Evolutionary conservation across 768 basidiomycete species (phyloP).

Genomic region (Neoboletus brunneissimus): DNA sequence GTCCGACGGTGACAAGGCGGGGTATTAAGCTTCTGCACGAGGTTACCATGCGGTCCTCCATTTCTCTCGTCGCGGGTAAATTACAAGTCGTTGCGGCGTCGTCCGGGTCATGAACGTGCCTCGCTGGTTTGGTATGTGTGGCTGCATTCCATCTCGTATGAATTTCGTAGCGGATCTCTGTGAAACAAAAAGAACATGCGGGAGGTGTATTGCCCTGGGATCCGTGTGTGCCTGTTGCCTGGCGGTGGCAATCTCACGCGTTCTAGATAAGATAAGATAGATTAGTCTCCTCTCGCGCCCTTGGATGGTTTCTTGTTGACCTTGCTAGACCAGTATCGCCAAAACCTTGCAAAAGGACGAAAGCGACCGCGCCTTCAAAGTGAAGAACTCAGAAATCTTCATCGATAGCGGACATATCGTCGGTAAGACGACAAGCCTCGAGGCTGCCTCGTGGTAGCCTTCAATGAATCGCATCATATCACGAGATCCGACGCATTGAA

Average conservation of each 20-base stretch:
- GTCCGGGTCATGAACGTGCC: not conserved
- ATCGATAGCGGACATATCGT: not conserved
- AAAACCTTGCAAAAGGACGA: not conserved
- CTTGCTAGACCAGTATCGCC: not conserved
- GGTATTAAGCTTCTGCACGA: slow-evolving; percentile 19
- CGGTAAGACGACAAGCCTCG: not conserved
- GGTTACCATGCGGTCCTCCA: slow-evolving; percentile 16
- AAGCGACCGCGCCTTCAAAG: not conserved
- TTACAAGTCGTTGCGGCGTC: not conserved
- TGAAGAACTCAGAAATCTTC: not conserved
- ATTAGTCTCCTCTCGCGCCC: not conserved
- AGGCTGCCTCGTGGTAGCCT: slow-evolving; percentile 14
- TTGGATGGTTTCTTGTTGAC: not conserved
- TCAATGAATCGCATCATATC: too few species aligned
- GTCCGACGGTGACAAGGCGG: slow-evolving; percentile 12
- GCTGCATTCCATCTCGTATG: not conserved
- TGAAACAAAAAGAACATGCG: slow-evolving; percentile 6
- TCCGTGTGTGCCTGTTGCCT: slow-evolving; percentile 3
- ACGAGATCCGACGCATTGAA: not conserved
- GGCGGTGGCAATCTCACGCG: not conserved
- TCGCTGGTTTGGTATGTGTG: not conserved
- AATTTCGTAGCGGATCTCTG: not conserved
- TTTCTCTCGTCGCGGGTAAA: not conserved
- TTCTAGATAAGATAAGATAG: slow-evolving; percentile 10
- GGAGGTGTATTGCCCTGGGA: not conserved